Evolutionary conservation across 169 alveolate genomes (phyloP), one percentile per base, ranked within the genome.

Genomic region (Theileria parva): DNA sequence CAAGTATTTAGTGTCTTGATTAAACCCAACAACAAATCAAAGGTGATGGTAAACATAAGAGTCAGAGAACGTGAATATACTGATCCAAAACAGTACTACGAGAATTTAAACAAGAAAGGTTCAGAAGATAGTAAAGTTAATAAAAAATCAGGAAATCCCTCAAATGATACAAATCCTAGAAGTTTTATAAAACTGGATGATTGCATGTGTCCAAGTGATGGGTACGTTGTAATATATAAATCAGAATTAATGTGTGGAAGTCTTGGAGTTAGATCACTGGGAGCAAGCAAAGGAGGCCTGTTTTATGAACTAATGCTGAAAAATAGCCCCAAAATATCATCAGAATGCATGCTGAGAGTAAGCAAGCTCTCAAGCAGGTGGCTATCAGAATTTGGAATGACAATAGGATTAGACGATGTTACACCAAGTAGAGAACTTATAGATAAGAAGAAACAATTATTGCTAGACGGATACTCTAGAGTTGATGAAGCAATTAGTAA

Each of bases 321-420:
- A 70, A 96, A 96, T 79, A 93, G 96, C 34, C 74, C 93, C 25
- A 86, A 92, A 59, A 91, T 94, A 59, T 98, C 99, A 5, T 96
- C 99, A 0, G 94, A 93, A 67, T 93, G 97, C 86, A 96, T 98
- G 99, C 92, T 95, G 17, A 95, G 99, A 85, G 88, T 98, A 23
- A 95, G 99, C 9, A 97, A 97, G 89, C 93, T 97, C 30, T 84
- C 98, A 30, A 93, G 99, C 60, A 86, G 99, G 68, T 98, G 98
- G 97, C 87, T 98, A 44, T 90, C 98, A 32, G 94, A 97, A 65
- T 92, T 94, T 81, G 99, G 99, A 30, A 95, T 97, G 97, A 95
- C 99, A 11, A 95, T 97, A n/a, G 99, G 99, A 0, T 94, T 97
- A n/a, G 97, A 96, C 59, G 99, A 98, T 86, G 99, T 97, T 19